Conservation (phyloP, 208 protist genomes). For the Crithidia expoeki region DNA sequence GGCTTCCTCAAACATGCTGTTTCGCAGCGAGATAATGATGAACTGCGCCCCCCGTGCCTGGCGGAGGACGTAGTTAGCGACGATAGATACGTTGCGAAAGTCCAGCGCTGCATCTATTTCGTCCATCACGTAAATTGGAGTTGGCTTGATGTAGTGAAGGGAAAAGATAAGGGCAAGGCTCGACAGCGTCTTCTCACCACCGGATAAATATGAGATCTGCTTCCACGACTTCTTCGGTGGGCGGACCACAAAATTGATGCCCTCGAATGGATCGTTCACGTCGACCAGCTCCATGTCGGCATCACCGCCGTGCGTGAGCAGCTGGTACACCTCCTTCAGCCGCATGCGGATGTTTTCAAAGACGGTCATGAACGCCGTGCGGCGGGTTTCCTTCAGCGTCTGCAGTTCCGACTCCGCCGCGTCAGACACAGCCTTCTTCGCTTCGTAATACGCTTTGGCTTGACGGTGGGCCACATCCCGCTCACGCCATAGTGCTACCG, state of each 20-base stretch:
- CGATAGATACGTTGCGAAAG: slow-evolving; percentile 99
- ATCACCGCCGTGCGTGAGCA: slow-evolving; percentile 99
- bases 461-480: slow-evolving; percentile 87
- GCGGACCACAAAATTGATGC: slow-evolving; percentile 97
- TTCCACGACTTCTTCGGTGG: slow-evolving; percentile 99
- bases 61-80: slow-evolving; percentile 99
- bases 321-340: slow-evolving; percentile 99
- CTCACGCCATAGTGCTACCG: slow-evolving; percentile 95
- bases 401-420: slow-evolving; percentile 58
- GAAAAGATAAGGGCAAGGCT: slow-evolving; percentile 99
- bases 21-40: slow-evolving; percentile 99
- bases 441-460: slow-evolving; percentile 63
- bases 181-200: slow-evolving; percentile 99
- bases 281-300: slow-evolving; percentile 99
- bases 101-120: slow-evolving; percentile 99
- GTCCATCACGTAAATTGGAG: slow-evolving; percentile 99
- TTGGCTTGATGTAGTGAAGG: slow-evolving; percentile 99
- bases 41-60: slow-evolving; percentile 99
- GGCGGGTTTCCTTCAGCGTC: slow-evolving; percentile 81
- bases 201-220: slow-evolving; percentile 99
- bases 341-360: slow-evolving; percentile 97
- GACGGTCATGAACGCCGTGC: slow-evolving; percentile 98
- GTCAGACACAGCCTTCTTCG: slow-evolving; percentile 72
- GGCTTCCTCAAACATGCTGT: slow-evolving; percentile 98
- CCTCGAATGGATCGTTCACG: slow-evolving; percentile 98